Conservation (phyloP, 805 yeast genomes). For the Candida alai region DNA sequence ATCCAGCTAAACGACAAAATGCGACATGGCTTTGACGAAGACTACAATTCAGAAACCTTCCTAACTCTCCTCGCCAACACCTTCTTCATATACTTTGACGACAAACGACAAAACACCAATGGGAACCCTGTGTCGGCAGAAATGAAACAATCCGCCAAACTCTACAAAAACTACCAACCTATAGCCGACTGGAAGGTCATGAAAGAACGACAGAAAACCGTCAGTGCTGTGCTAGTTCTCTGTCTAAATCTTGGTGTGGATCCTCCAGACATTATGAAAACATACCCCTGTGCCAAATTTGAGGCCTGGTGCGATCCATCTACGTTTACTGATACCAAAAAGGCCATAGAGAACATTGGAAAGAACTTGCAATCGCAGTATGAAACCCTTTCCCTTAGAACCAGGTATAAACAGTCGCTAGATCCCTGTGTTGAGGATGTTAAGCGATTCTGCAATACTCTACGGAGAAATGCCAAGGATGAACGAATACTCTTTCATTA, state of each 20-base stretch:
- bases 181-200: slow-evolving; percentile 88
- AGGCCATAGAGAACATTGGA: slow-evolving; percentile 88
- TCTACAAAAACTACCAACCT: slow-evolving; percentile 55
- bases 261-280: slow-evolving; percentile 92
- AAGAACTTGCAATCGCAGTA: slow-evolving; percentile 84
- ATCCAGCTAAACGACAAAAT: slow-evolving; percentile 48
- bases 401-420: slow-evolving; percentile 83
- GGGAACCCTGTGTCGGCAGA: slow-evolving; percentile 71
- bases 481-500: slow-evolving; percentile 92
- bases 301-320: slow-evolving; percentile 96
- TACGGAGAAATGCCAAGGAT: slow-evolving; percentile 87
- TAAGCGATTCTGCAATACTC: slow-evolving; percentile 82
- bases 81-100: slow-evolving; percentile 82
- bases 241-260: slow-evolving; percentile 94
- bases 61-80: slow-evolving; percentile 56
- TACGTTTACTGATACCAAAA: slow-evolving; percentile 75
- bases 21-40: slow-evolving; percentile 65
- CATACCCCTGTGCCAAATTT: slow-evolving; percentile 85
- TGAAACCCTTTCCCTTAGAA: slow-evolving; percentile 81
- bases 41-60: slow-evolving; percentile 54
- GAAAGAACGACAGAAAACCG: slow-evolving; percentile 87
- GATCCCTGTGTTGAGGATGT: slow-evolving; percentile 97
- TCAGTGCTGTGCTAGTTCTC: slow-evolving; percentile 85
- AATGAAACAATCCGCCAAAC: slow-evolving; percentile 40
- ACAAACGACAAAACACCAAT: slow-evolving; percentile 86